Evolutionary conservation across 345 rosid species (phyloP).

Genomic region (Hibiscus mutabilis): DNA sequence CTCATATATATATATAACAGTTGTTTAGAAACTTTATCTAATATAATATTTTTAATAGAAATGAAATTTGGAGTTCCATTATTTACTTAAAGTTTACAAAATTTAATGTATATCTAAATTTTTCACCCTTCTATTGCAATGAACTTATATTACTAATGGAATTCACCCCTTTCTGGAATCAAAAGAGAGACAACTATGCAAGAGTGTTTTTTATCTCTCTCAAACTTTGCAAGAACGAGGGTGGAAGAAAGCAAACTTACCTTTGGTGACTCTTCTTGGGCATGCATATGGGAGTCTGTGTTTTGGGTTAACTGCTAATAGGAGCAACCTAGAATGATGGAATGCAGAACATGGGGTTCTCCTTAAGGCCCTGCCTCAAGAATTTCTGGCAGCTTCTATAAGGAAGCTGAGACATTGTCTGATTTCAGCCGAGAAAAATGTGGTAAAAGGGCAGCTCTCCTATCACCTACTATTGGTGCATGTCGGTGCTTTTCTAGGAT

Average conservation of each 20-base stretch:
- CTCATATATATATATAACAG: background rate
- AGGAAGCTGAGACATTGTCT: background rate
- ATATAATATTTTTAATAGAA: background rate
- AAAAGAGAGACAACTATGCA: background rate
- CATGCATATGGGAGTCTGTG: background rate
- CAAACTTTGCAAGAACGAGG: background rate
- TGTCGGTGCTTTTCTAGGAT: background rate
- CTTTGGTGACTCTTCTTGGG: background rate
- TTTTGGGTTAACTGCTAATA: background rate
- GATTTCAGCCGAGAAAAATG: background rate
- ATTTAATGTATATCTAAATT: background rate
- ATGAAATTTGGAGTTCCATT: background rate
- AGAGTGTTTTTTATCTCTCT: background rate
- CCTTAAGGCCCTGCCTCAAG: background rate
- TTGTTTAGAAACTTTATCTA: background rate
- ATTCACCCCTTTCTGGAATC: background rate
- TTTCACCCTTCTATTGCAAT: background rate
- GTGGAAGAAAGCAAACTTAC: background rate
- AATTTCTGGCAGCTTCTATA: background rate
- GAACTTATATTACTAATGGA: background rate
- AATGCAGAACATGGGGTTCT: background rate
- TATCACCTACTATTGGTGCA: background rate
- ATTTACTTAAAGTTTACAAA: background rate
- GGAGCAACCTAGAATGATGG: background rate
- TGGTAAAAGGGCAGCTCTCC: background rate